Base-by-base conservation (phyloP, 169 alveolate genomes). In the Plasmodium knowlesi region DNA sequence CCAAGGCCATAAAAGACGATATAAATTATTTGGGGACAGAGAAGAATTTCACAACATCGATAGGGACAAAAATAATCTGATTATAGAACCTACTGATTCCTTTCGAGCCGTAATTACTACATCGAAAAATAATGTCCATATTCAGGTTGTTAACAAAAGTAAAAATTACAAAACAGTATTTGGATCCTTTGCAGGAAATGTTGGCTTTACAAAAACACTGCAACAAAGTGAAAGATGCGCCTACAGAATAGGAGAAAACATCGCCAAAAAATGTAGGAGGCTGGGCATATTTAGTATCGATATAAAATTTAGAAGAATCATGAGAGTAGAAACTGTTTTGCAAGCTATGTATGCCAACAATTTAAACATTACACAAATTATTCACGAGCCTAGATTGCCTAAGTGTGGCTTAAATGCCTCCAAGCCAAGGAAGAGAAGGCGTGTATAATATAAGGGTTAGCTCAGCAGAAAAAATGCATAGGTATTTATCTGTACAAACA, bases 1-100 rank as follows among this genome's bases (percentile, higher is more conserved):
- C 57, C 91, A 91, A 78, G 95, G 95, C 0, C 95, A 91, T 61
- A 91, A 91, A 74, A 82, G 91, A 91, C 34, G 85, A 82, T 91
- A 34, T 53, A 91, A 82, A 50, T 71, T 91, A 80, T 82, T 91
- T 71, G 95, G 95, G 12, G 92, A 91, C 54, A 91, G 92, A 32
- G 95, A 80, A 81, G 98, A 97, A 89, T 97, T 97, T 95, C 98
- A 97, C 95, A 95, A 96, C 93, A 91, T 97, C n/a, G 98, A 97
- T 71, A 95, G 98, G 54, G 97, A 97, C 94, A 76, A 93, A 76
- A 96, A 97, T 93, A 96, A 96, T 8, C 88, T 94, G 30, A 97
- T 97, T 19, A 93, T 96, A 71, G 98, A 97, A 84, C 98, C 98
- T 5, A 97, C 98, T 19, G 98, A 97, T 94, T 82, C 93, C 9